Conservation (phyloP, 2,329 filamentous ascomycete species). For the Onygena corvina region DNA sequence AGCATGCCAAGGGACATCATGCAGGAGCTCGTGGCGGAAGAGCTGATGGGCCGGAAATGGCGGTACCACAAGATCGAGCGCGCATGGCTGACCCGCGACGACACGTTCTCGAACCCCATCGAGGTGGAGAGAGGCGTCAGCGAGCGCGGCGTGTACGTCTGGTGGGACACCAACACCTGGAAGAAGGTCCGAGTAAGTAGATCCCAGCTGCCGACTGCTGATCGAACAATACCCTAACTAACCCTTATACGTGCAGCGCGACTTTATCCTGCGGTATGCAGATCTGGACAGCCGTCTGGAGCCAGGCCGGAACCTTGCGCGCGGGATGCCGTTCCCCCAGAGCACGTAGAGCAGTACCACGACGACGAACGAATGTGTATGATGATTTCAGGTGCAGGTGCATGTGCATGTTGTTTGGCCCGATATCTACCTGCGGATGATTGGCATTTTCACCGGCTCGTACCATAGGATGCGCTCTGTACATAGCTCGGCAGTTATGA, state of each 20-base stretch:
- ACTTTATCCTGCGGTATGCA: constrained; percentile 40
- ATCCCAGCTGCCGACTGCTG: neutral
- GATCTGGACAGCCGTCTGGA: constrained; percentile 39
- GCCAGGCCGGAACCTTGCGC: constrained; percentile 26
- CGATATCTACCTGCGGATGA: constrained; percentile 1
- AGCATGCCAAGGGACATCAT: constrained; percentile 53
- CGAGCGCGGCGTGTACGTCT: constrained; percentile 41
- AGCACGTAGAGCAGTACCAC: constrained; percentile 9
- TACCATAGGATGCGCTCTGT: constrained; percentile 3
- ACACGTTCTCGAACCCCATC: constrained; percentile 37
- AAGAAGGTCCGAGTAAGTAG: constrained; percentile 37
- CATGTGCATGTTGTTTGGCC: neutral
- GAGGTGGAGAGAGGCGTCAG: constrained; percentile 37
- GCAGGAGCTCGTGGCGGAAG: constrained; percentile 53
- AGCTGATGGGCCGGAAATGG: constrained; percentile 46
- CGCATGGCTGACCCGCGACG: constrained; percentile 41
- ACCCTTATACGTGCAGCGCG: constrained; percentile 24
- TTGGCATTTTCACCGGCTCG: neutral
- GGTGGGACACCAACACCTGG: constrained; percentile 40
- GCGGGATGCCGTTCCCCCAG: constrained; percentile 27
- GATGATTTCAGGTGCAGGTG: neutral
- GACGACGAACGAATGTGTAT: neutral
- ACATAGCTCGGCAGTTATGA: neutral
- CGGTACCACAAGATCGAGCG: constrained; percentile 42
- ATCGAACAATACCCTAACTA: neutral